Percentiles rank a stretch among this genome's conserved stretches.
Evolutionary conservation across 2,329 filamentous ascomycete genomes (phyloP).

Genomic region (Diatrype stigma): DNA sequence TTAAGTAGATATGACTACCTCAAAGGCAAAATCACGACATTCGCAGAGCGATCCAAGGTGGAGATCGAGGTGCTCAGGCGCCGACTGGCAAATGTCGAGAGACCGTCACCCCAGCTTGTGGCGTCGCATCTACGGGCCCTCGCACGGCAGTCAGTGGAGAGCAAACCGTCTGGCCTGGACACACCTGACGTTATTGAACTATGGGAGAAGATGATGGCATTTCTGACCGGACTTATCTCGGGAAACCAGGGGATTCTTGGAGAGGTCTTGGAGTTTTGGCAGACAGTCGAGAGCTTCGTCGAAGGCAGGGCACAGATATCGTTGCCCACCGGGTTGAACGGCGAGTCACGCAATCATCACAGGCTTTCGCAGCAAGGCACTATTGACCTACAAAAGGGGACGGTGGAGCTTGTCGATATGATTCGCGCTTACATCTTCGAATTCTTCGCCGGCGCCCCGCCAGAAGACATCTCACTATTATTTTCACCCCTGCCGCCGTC

Average conservation of each 20-base stretch:
- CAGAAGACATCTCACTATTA: constrained; percentile 84
- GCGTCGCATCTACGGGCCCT: constrained; percentile 75
- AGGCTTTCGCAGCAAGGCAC: constrained; percentile 69
- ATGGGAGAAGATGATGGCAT: constrained; percentile 83
- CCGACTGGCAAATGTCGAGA: constrained; percentile 69
- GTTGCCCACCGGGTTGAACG: constrained; percentile 76
- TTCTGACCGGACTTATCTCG: constrained; percentile 71
- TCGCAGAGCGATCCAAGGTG: constrained; percentile 80
- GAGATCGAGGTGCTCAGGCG: constrained; percentile 90
- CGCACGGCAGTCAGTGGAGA: constrained; percentile 61
- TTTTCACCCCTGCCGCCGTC: constrained; percentile 75
- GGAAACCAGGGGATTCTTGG: constrained; percentile 71
- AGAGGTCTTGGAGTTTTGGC: constrained; percentile 91
- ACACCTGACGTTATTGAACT: constrained; percentile 77
- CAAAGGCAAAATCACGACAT: constrained; percentile 75
- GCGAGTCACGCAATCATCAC: constrained; percentile 77
- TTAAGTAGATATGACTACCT: constrained; percentile 84
- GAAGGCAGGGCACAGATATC: constrained; percentile 77
- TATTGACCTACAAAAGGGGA: constrained; percentile 68
- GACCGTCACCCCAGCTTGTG: constrained; percentile 63
- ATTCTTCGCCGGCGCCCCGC: constrained; percentile 84
- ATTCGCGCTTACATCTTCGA: constrained; percentile 74
- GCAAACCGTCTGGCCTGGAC: constrained; percentile 65
- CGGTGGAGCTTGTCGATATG: constrained; percentile 76
- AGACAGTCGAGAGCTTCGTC: constrained; percentile 85